phyloP scores from a whole-genome alignment of 2,329 filamentous ascomycete genomes.

The Chrysosporium queenslandicum region DNA sequence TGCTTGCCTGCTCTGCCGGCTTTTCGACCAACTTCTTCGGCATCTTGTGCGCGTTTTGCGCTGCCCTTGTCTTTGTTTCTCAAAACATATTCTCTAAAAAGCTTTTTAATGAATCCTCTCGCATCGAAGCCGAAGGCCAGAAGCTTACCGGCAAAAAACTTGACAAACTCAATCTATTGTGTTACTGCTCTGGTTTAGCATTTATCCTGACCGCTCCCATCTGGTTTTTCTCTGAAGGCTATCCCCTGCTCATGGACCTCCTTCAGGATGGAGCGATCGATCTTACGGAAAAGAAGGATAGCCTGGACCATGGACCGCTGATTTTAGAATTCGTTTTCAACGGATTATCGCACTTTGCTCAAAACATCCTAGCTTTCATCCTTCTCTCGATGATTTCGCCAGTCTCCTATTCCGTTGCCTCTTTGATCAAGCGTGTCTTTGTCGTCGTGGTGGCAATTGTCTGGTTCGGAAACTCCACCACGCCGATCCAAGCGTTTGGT shows the following conservation, averaged over 20 bases:
- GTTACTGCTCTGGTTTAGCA: constrained; percentile 90
- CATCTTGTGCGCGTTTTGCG: constrained; percentile 77
- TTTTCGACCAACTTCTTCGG: constrained; percentile 82
- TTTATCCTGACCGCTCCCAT: constrained; percentile 81
- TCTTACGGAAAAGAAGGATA: constrained; percentile 64
- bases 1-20: constrained; percentile 88
- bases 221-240: constrained; percentile 87
- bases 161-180: constrained; percentile 92
- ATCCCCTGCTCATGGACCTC: constrained; percentile 65
- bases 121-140: constrained; percentile 64
- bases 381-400: constrained; percentile 87
- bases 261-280: constrained; percentile 70
- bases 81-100: constrained; percentile 99
- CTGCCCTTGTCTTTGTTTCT: constrained; percentile 90
- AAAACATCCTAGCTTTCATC: constrained; percentile 91
- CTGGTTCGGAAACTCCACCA: constrained; percentile 91
- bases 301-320: constrained; percentile 53
- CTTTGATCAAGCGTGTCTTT: constrained; percentile 91
- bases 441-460: constrained; percentile 90
- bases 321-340: constrained; percentile 91
- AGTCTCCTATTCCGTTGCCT: constrained; percentile 94
- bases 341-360: constrained; percentile 88
- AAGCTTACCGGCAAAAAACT: constrained; percentile 61
- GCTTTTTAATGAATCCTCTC: constrained; percentile 87
- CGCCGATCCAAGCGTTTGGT: constrained; percentile 67